Evolutionary conservation across 805 yeast species (phyloP).

Genomic region (Ogataea nakhonphanomensis): DNA sequence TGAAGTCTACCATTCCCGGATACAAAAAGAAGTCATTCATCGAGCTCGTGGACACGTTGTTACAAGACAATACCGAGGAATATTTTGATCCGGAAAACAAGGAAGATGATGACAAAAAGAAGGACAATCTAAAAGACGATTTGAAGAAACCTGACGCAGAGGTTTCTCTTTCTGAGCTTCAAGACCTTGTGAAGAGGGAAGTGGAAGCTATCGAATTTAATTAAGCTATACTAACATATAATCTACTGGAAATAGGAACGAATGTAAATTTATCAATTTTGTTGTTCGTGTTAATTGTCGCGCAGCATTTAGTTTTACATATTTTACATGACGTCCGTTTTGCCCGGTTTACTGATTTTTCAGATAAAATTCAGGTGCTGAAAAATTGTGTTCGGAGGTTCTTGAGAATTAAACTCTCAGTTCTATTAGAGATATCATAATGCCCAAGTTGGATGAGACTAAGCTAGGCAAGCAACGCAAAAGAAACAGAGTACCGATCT

Average conservation of each 20-base stretch:
- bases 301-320: background rate
- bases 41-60: slow-evolving; percentile 30
- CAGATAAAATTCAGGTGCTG: slow-evolving; percentile 12
- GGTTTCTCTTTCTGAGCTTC: slow-evolving; percentile 18
- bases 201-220: slow-evolving; percentile 19
- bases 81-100: slow-evolving; percentile 1
- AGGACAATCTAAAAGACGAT: slow-evolving; percentile 3
- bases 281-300: no score
- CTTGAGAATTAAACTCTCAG: background rate
- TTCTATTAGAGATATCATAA: background rate
- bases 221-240: slow-evolving; percentile 5
- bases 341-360: slow-evolving; percentile 12
- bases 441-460: slow-evolving; percentile 14
- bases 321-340: background rate
- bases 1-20: slow-evolving; percentile 52
- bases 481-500: slow-evolving; percentile 38
- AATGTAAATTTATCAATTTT: no score
- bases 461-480: slow-evolving; percentile 29
- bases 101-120: slow-evolving; percentile 1
- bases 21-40: slow-evolving; percentile 37
- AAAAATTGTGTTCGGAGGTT: background rate
- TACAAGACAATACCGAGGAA: slow-evolving; percentile 12
- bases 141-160: slow-evolving; percentile 7
- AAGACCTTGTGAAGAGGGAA: slow-evolving; percentile 19
- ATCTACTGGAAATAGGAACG: background rate